These are phyloP conservation scores for Kondoa subrosea DNA, from an alignment of 768 basidiomycete species.

Conservation along the genomic window DNA sequence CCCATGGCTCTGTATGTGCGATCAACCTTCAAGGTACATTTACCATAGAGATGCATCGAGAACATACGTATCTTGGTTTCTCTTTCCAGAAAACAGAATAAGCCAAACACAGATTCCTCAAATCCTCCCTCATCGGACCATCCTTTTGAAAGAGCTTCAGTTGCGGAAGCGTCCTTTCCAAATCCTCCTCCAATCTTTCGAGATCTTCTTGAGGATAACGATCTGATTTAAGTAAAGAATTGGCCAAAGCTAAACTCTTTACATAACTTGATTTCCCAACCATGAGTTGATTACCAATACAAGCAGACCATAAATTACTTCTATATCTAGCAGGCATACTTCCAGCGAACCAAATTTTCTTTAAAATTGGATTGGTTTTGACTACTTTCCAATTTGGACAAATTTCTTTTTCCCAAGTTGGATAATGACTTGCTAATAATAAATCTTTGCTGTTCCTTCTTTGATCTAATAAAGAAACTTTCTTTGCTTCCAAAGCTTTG, in stretches of 20 bases:
- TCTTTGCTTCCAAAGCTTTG: slow-evolving; percentile 54
- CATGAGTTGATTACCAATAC: slow-evolving; percentile 66
- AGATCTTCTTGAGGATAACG: slow-evolving; percentile 51
- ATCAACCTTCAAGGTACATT: not conserved
- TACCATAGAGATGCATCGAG: not conserved
- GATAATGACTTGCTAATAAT: slow-evolving; percentile 51
- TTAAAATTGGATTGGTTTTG: slow-evolving; percentile 30
- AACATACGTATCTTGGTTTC: slow-evolving; percentile 51
- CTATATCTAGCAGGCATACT: slow-evolving; percentile 61
- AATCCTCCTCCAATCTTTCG: slow-evolving; percentile 54
- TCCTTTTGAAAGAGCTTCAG: slow-evolving; percentile 64
- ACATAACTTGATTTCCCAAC: slow-evolving; percentile 52
- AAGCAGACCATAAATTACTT: slow-evolving; percentile 63
- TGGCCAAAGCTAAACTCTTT: slow-evolving; percentile 35
- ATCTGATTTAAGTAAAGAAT: slow-evolving; percentile 48
- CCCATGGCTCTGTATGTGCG: slow-evolving; percentile 22
- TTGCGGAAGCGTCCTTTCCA: slow-evolving; percentile 51
- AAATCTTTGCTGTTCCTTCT: slow-evolving; percentile 49
- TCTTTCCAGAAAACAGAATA: slow-evolving; percentile 77
- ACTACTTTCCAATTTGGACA: slow-evolving; percentile 61
- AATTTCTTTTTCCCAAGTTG: slow-evolving; percentile 61
- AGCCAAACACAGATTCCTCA: slow-evolving; percentile 67
- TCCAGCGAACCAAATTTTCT: slow-evolving; percentile 68
- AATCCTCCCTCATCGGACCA: slow-evolving; percentile 64
- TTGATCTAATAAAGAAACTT: slow-evolving; percentile 43